phyloP scores from a whole-genome alignment of 1,284 basidiomycete genomes.

The Heterobasidion annosum region DNA sequence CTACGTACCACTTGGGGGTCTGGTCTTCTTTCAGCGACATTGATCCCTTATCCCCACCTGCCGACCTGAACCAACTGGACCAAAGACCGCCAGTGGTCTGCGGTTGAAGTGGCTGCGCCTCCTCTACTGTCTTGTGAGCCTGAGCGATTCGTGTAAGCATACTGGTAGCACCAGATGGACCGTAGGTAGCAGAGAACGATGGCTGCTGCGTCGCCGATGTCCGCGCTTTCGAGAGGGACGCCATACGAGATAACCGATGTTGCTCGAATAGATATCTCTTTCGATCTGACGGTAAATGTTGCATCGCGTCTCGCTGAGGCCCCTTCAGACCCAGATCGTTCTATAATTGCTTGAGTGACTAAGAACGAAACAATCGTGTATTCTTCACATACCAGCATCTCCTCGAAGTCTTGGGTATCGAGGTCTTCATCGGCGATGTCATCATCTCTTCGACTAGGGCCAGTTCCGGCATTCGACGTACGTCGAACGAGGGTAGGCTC shows the following conservation, averaged over 20 bases:
- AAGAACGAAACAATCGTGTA: background rate
- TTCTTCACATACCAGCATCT: slow-evolving; percentile 49
- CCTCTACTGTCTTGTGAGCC: slow-evolving; percentile 19
- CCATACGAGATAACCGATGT: slow-evolving; percentile 22
- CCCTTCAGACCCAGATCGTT: slow-evolving; percentile 71
- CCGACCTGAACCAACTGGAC: slow-evolving; percentile 63
- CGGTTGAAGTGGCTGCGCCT: slow-evolving; percentile 35
- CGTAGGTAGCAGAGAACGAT: slow-evolving; percentile 38
- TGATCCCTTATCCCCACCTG: slow-evolving; percentile 41
- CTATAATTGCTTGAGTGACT: slow-evolving; percentile 23
- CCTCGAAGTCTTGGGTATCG: slow-evolving; percentile 43
- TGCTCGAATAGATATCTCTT: slow-evolving; percentile 65
- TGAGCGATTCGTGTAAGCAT: slow-evolving; percentile 46
- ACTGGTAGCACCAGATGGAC: slow-evolving; percentile 45
- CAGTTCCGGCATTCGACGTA: slow-evolving; percentile 23
- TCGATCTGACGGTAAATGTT: slow-evolving; percentile 52
- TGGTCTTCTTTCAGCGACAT: slow-evolving; percentile 24
- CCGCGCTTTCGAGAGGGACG: slow-evolving; percentile 16
- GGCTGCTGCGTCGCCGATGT: slow-evolving; percentile 20
- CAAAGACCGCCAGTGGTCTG: slow-evolving; percentile 71
- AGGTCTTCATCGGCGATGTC: slow-evolving; percentile 15
- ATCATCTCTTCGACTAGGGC: slow-evolving; percentile 7
- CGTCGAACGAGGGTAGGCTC: slow-evolving; percentile 49
- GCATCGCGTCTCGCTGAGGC: slow-evolving; percentile 57
- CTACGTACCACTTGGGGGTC: slow-evolving; percentile 53